Conservation (phyloP, 306 rosid genomes). For the Fragaria ananassa region DNA sequence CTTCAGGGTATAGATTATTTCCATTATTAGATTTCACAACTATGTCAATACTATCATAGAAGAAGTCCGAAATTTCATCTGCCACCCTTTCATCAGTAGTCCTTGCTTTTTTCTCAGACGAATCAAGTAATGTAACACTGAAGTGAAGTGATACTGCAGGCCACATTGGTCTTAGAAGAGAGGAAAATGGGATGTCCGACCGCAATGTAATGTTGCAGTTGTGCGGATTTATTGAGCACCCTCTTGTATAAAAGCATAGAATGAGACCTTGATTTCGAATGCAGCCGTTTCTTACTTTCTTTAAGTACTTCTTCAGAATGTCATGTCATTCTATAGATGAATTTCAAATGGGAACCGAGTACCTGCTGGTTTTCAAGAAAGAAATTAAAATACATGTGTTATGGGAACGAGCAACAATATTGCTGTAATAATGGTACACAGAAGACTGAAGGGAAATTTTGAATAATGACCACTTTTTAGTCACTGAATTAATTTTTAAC, state of each 20-base stretch:
- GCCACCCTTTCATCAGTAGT: not conserved
- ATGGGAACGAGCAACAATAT: too few species aligned
- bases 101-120: not conserved
- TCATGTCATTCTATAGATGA: not conserved
- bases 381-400: too few species aligned
- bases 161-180: not conserved
- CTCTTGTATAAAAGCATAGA: not conserved
- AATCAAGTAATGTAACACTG: too few species aligned
- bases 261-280: not conserved
- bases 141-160: too few species aligned
- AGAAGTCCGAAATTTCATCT: not conserved
- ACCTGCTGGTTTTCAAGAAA: not conserved
- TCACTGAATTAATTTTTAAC: too few species aligned
- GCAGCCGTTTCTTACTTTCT: not conserved
- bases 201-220: too few species aligned
- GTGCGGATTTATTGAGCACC: too few species aligned
- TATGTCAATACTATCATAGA: not conserved
- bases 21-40: not conserved
- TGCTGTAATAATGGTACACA: too few species aligned
- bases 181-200: not conserved
- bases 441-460: too few species aligned
- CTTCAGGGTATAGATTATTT: not conserved
- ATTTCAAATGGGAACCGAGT: not conserved
- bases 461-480: too few species aligned
- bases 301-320: not conserved